Conservation (phyloP, 2,329 filamentous ascomycete genomes). For the Apiospora marii region DNA sequence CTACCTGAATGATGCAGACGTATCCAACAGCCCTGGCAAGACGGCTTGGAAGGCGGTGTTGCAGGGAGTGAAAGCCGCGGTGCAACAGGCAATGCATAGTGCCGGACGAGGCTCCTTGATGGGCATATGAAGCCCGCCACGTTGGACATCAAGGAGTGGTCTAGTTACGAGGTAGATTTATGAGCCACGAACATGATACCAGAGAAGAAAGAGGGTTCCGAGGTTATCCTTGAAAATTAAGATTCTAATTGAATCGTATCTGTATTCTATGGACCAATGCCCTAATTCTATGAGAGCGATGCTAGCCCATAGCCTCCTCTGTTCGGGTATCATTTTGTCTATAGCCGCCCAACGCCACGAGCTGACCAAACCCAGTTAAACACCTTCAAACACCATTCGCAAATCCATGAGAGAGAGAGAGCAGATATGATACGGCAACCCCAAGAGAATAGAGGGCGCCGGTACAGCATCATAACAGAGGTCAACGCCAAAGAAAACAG, state of each 20-base stretch:
- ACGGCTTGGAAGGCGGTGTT: constrained; percentile 57
- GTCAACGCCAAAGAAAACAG: not conserved
- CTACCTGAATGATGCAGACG: constrained; percentile 51
- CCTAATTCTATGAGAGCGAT: constrained; percentile 7
- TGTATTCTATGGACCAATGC: constrained; percentile 4
- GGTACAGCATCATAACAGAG: not conserved
- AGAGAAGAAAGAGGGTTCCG: not conserved
- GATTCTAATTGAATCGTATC: not conserved
- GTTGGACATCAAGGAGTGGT: not conserved
- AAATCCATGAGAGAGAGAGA: not conserved
- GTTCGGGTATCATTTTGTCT: constrained; percentile 19
- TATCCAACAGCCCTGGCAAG: constrained; percentile 40
- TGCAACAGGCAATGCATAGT: constrained; percentile 62
- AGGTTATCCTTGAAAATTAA: not conserved
- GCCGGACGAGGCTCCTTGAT: constrained; percentile 65
- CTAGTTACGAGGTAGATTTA: not conserved
- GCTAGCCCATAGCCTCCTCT: not conserved
- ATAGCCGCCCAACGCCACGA: not conserved
- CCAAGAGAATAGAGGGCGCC: not conserved
- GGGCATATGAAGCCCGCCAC: constrained; percentile 40
- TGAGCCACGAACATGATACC: not conserved
- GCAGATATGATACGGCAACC: not conserved
- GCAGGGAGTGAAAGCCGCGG: constrained; percentile 53
- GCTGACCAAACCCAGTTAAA: not conserved
- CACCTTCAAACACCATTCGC: not conserved